phyloP scores from a whole-genome alignment of 2,329 filamentous ascomycete genomes.

The Penicillium sp. region DNA sequence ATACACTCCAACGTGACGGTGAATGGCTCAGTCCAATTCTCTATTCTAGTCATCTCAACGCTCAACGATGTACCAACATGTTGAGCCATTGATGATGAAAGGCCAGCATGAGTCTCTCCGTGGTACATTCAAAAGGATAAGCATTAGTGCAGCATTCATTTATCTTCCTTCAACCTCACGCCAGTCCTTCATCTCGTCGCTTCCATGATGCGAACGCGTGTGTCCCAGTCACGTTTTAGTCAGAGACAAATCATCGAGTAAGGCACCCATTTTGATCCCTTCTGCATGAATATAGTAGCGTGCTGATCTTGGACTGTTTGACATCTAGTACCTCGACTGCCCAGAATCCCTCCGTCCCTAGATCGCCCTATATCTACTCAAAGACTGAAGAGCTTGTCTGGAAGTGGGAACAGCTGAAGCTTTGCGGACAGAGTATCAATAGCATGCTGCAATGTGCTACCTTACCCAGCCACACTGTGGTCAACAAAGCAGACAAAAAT shows the following conservation, averaged over 20 bases:
- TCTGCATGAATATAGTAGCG: neutral
- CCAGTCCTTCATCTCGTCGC: neutral
- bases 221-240: neutral
- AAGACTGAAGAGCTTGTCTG: neutral
- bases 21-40: neutral
- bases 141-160: neutral
- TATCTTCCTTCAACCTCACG: neutral
- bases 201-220: neutral
- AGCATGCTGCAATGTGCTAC: neutral
- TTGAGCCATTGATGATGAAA: neutral
- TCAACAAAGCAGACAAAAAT: neutral
- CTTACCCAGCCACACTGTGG: neutral
- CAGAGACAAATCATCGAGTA: neutral
- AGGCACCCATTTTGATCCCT: neutral
- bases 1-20: neutral
- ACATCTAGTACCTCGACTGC: neutral
- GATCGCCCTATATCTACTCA: neutral
- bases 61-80: neutral
- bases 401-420: slow-evolving; percentile 1
- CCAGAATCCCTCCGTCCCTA: neutral
- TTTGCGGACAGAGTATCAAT: slow-evolving; percentile 2
- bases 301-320: neutral
- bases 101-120: neutral
- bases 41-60: neutral
- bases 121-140: neutral